Conservation (phyloP, 805 yeast species). For the Candida boleticola region DNA sequence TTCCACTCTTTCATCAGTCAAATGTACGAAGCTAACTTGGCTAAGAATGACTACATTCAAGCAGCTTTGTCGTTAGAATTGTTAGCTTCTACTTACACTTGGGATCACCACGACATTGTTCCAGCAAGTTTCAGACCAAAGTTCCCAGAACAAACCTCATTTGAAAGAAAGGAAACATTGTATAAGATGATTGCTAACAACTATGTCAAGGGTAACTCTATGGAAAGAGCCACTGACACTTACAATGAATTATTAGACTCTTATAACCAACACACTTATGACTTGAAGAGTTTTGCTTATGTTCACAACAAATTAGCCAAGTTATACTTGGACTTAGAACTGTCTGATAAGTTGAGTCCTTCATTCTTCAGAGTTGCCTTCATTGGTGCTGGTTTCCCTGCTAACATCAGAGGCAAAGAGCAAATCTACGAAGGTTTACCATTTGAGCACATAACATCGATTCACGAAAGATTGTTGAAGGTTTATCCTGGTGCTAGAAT, state of each 20-base stretch:
- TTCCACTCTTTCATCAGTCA: constrained; percentile 77
- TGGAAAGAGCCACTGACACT: constrained; percentile 76
- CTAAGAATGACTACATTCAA: constrained; percentile 65
- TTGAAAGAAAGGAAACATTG: constrained; percentile 75
- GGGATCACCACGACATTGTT: constrained; percentile 61
- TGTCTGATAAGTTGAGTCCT: constrained; percentile 69
- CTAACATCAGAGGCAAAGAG: constrained; percentile 67
- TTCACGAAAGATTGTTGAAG: constrained; percentile 70
- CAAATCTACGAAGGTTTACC: constrained; percentile 85
- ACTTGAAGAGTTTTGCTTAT: constrained; percentile 69
- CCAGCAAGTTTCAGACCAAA: constrained; percentile 62
- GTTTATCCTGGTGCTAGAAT: constrained; percentile 81
- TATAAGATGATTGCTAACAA: constrained; percentile 68
- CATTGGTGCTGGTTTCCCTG: constrained; percentile 84
- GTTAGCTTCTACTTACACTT: constrained; percentile 70
- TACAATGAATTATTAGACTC: constrained; percentile 76
- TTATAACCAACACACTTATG: constrained; percentile 70
- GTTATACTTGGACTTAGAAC: constrained; percentile 64
- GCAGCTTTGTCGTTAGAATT: constrained; percentile 81
- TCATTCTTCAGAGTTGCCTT: constrained; percentile 77
- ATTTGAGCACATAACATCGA: constrained; percentile 81
- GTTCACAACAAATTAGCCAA: constrained; percentile 67
- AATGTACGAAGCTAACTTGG: constrained; percentile 62
- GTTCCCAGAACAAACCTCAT: constrained; percentile 77
- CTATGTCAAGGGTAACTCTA: constrained; percentile 66